Conservation (phyloP, 805 yeast genomes). For the Brettanomyces bruxellensis region DNA sequence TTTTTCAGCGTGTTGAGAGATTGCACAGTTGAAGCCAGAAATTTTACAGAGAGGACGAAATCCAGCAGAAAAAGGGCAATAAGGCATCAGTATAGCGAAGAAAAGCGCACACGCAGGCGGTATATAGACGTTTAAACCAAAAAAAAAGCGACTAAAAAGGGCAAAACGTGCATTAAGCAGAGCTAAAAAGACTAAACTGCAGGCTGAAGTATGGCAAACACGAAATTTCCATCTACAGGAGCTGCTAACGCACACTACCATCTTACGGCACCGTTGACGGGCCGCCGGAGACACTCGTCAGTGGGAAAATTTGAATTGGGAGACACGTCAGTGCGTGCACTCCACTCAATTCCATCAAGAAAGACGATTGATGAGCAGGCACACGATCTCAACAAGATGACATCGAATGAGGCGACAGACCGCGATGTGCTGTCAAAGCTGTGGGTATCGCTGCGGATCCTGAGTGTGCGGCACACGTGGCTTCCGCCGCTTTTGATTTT, state of each 20-base stretch:
- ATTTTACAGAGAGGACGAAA: too few relatives aligned
- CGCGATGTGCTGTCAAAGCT: constrained; percentile 47
- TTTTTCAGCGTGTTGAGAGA: too few relatives aligned
- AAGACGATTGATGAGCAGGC: constrained; percentile 27
- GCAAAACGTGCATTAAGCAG: too few relatives aligned
- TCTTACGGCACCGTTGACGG: background rate
- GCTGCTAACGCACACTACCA: background rate
- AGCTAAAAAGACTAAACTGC: too few relatives aligned
- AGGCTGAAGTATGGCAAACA: too few relatives aligned
- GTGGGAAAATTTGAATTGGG: constrained; percentile 72
- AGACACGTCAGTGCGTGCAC: constrained; percentile 56
- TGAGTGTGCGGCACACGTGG: constrained; percentile 62
- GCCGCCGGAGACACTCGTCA: constrained; percentile 37
- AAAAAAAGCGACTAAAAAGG: too few relatives aligned
- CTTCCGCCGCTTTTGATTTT: constrained; percentile 50
- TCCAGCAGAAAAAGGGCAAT: too few relatives aligned
- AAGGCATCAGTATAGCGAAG: too few relatives aligned
- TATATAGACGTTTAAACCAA: too few relatives aligned
- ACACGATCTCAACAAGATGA: constrained; percentile 17
- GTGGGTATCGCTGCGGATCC: constrained; percentile 48
- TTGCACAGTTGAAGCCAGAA: too few relatives aligned
- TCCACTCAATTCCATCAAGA: constrained; percentile 55
- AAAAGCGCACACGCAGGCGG: too few relatives aligned
- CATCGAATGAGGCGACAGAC: constrained; percentile 29
- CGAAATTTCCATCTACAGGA: too few relatives aligned